These are phyloP conservation scores for Serpula lacrymans DNA, from an alignment of 768 basidiomycete genomes.

Conservation along the genomic window DNA sequence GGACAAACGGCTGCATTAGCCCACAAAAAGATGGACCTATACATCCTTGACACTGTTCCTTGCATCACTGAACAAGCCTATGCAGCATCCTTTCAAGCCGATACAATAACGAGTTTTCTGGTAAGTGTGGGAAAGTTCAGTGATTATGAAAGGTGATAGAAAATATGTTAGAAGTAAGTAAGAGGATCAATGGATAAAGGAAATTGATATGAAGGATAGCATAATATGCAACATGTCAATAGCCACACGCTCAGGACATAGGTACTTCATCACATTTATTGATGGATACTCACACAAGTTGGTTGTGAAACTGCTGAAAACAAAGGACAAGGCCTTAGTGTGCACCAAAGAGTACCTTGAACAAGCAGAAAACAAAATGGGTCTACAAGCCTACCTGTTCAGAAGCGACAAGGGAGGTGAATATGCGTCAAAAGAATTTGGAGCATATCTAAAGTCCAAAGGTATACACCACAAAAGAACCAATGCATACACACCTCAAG, in stretches of 20 bases:
- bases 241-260: not conserved
- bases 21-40: not conserved
- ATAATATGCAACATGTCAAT: slow-evolving; percentile 17
- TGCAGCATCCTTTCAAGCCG: no score
- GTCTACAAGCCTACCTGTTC: slow-evolving; percentile 13
- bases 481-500: slow-evolving; percentile 12
- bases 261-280: slow-evolving; percentile 18
- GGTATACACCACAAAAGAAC: slow-evolving; percentile 16
- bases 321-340: slow-evolving; percentile 8
- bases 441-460: slow-evolving; percentile 6
- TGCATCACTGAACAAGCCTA: not conserved
- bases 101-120: no score
- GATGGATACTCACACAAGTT: slow-evolving; percentile 16
- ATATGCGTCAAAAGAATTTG: slow-evolving; percentile 1
- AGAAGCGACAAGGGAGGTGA: slow-evolving; percentile 22
- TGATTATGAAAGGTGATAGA: slow-evolving; percentile 2
- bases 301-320: slow-evolving; percentile 8
- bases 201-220: no score
- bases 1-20: not conserved
- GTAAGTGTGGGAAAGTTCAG: slow-evolving; percentile 4
- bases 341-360: slow-evolving; percentile 14
- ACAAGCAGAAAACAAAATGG: slow-evolving; percentile 8
- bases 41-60: not conserved
- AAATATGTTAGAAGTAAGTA: no score
- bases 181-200: no score